Evolutionary conservation across 2,329 filamentous ascomycete species (phyloP).

Genomic region (Westerdykella aurantiaca): DNA sequence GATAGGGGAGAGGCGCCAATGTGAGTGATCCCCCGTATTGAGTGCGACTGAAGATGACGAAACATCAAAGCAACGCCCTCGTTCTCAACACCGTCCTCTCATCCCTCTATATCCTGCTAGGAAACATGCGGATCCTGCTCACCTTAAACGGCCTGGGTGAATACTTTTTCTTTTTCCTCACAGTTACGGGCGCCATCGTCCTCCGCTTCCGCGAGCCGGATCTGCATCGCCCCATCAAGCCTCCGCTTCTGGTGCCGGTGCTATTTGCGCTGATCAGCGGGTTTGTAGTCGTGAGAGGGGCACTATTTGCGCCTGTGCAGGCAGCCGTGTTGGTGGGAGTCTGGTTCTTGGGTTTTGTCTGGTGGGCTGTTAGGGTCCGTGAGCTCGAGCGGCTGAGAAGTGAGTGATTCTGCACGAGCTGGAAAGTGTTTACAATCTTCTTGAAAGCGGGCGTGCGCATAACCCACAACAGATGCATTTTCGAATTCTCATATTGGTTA

Average conservation of each 20-base stretch:
- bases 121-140: conserved; percentile 57
- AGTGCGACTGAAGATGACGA: neutral
- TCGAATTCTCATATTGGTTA: too few species aligned
- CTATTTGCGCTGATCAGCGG: conserved; percentile 53
- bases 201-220: conserved; percentile 53
- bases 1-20: conserved; percentile 35
- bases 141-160: conserved; percentile 43
- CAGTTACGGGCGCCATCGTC: conserved; percentile 55
- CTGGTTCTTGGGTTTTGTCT: conserved; percentile 20
- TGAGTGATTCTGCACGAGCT: too few species aligned
- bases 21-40: conserved; percentile 4
- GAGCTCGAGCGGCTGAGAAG: too few species aligned
- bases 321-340: conserved; percentile 26
- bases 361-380: conserved; percentile 5
- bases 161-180: conserved; percentile 61
- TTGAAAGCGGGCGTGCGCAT: too few species aligned
- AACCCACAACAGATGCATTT: too few species aligned
- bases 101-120: conserved; percentile 55
- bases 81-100: conserved; percentile 37
- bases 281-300: conserved; percentile 32
- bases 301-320: conserved; percentile 31
- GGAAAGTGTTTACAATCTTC: too few species aligned
- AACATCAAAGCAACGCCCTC: conserved; percentile 23
- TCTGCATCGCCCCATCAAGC: conserved; percentile 53
- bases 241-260: conserved; percentile 49